A percentile compares a stretch with the other conserved stretches of the same genome.
phyloP scores from a whole-genome alignment of 1,284 basidiomycete genomes.

The Microbotryum intermedium region DNA sequence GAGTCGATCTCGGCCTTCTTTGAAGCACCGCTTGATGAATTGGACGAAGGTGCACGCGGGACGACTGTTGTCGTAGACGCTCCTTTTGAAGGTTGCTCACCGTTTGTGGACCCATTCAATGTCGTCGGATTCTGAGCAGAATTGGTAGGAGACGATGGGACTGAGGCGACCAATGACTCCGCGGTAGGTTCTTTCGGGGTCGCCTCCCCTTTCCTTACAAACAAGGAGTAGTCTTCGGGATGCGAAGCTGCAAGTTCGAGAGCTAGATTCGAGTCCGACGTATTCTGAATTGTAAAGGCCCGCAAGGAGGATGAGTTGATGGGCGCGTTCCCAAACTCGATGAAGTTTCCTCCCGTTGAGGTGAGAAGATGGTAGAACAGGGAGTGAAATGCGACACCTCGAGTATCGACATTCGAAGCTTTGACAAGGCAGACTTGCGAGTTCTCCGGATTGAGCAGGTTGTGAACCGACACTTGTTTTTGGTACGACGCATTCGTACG shows the following conservation, averaged over 20 bases:
- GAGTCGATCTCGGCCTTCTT: slow-evolving; percentile 29
- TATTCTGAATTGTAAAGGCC: slow-evolving; percentile 45
- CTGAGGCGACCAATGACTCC: slow-evolving; percentile 19
- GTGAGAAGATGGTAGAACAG: slow-evolving; percentile 48
- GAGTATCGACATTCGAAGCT: slow-evolving; percentile 45
- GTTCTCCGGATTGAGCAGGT: slow-evolving; percentile 38
- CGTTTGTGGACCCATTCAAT: background rate
- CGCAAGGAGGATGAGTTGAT: slow-evolving; percentile 45
- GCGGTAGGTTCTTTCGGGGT: background rate
- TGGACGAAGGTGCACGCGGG: slow-evolving; percentile 9
- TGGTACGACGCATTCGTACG: slow-evolving; percentile 46
- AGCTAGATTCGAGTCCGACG: slow-evolving; percentile 37
- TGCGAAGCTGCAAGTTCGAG: slow-evolving; percentile 45
- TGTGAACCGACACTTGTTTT: slow-evolving; percentile 36
- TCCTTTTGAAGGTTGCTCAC: slow-evolving; percentile 39
- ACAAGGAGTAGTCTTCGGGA: slow-evolving; percentile 46
- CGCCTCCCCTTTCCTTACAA: slow-evolving; percentile 34
- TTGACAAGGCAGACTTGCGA: slow-evolving; percentile 45
- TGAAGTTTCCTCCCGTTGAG: slow-evolving; percentile 45
- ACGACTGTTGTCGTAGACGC: slow-evolving; percentile 34
- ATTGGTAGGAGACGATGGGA: background rate
- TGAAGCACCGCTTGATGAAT: background rate
- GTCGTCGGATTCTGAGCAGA: background rate
- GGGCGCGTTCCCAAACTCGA: slow-evolving; percentile 47
- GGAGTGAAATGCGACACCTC: slow-evolving; percentile 47